Conservation (phyloP, 345 rosid genomes). For the Kernera saxatilis region DNA sequence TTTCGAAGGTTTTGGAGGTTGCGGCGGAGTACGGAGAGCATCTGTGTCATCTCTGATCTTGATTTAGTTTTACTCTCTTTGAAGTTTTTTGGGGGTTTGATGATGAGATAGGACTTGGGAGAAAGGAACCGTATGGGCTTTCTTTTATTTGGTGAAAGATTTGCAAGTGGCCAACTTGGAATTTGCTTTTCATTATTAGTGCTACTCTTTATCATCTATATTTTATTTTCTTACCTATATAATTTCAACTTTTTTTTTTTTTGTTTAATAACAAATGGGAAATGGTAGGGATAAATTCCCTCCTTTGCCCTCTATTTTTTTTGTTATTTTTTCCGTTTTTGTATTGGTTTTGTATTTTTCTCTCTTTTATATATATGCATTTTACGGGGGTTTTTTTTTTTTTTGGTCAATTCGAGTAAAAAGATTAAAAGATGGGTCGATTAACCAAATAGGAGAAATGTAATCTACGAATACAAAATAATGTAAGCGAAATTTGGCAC, state of each 20-base stretch:
- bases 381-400: too few relatives aligned
- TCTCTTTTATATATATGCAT: too few relatives aligned
- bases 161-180: slow-evolving; percentile 35
- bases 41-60: slow-evolving; percentile 36
- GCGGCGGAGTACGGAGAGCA: slow-evolving; percentile 36
- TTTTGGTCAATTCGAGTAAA: too few relatives aligned
- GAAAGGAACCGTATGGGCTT: slow-evolving; percentile 21
- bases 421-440: too few relatives aligned
- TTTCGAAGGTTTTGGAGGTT: slow-evolving; percentile 51
- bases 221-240: slow-evolving; percentile 9
- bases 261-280: background rate
- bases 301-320: background rate
- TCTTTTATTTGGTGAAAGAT: slow-evolving; percentile 4
- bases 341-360: too few relatives aligned
- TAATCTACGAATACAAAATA: too few relatives aligned
- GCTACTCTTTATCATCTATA: slow-evolving; percentile 18
- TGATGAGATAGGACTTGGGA: slow-evolving; percentile 3
- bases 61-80: background rate
- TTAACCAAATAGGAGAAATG: too few relatives aligned
- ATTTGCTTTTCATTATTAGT: slow-evolving; percentile 29
- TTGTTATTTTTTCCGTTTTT: too few relatives aligned
- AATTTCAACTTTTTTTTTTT: background rate
- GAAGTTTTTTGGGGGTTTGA: background rate
- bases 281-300: slow-evolving; percentile 12
- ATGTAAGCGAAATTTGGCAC: too few relatives aligned